Conservation (phyloP, 2,329 filamentous ascomycete species). For the Curvularia eragrostidis region DNA sequence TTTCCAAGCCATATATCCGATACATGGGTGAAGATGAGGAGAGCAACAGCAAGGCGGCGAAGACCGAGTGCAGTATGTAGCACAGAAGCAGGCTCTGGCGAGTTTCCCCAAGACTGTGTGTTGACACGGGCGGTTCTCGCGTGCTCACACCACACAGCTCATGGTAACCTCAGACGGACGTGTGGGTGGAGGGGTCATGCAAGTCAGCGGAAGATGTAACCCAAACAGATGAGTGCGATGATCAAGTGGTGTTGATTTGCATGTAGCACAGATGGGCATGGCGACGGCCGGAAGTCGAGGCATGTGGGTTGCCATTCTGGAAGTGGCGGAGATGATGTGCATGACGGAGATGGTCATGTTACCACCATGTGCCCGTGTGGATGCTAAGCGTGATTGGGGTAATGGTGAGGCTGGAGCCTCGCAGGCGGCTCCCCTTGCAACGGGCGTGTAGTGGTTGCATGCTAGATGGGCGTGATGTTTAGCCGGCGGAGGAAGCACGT, state of each 20-base stretch:
- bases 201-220: constrained; percentile 42
- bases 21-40: not conserved
- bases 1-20: not conserved
- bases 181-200: constrained; percentile 25
- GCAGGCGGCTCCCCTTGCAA: constrained; percentile 6
- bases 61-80: not conserved
- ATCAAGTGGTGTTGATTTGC: constrained; percentile 30
- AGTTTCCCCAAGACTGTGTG: not conserved
- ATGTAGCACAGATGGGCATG: constrained; percentile 30
- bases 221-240: constrained; percentile 38
- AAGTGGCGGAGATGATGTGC: constrained; percentile 9
- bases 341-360: not conserved
- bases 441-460: constrained; percentile 9
- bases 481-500: constrained; percentile 21
- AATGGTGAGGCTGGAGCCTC: not conserved
- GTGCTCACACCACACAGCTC: constrained; percentile 4
- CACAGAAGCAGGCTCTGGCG: not conserved
- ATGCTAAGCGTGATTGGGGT: not conserved
- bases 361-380: not conserved
- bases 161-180: constrained; percentile 8
- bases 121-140: constrained; percentile 1
- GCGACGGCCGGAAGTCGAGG: constrained; percentile 27
- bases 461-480: constrained; percentile 10
- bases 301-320: constrained; percentile 15
- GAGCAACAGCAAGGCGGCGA: not conserved